These are phyloP conservation scores for Floccularia luteovirens DNA, from an alignment of 768 basidiomycete genomes.

Conservation along the genomic window DNA sequence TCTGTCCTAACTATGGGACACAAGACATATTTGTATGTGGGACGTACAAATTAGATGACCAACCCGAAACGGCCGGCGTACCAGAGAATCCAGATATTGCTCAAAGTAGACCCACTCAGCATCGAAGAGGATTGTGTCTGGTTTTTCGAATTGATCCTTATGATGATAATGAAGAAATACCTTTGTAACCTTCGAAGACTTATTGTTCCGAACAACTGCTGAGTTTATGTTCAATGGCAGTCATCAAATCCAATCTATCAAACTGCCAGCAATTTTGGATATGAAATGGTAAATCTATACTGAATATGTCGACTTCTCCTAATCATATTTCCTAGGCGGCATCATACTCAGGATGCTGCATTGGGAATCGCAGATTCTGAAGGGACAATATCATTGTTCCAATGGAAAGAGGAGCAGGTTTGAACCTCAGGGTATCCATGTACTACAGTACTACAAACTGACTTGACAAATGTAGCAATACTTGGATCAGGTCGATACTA, in stretches of 20 bases:
- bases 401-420: conserved; percentile 43
- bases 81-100: conserved; percentile 5
- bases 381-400: conserved; percentile 63
- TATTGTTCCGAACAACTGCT: not conserved
- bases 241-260: conserved; percentile 56
- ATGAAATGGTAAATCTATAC: conserved; percentile 77
- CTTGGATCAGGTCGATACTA: conserved; percentile 28
- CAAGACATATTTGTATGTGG: conserved; percentile 76
- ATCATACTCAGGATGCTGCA: conserved; percentile 36
- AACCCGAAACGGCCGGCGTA: conserved; percentile 19
- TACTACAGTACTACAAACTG: not conserved
- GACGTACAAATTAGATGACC: conserved; percentile 87
- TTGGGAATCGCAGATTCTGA: conserved; percentile 83
- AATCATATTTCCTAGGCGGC: conserved; percentile 41
- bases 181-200: conserved; percentile 23
- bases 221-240: conserved; percentile 20
- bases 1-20: conserved; percentile 63
- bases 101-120: conserved; percentile 20
- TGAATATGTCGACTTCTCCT: not conserved
- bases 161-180: conserved; percentile 12
- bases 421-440: no score
- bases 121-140: conserved; percentile 65
- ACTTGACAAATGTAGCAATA: conserved; percentile 21
- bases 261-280: conserved; percentile 80
- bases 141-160: conserved; percentile 42